These are phyloP conservation scores for Cymodocea nodosa DNA, from an alignment of 116 monocot genomes.

Conservation along the genomic window DNA sequence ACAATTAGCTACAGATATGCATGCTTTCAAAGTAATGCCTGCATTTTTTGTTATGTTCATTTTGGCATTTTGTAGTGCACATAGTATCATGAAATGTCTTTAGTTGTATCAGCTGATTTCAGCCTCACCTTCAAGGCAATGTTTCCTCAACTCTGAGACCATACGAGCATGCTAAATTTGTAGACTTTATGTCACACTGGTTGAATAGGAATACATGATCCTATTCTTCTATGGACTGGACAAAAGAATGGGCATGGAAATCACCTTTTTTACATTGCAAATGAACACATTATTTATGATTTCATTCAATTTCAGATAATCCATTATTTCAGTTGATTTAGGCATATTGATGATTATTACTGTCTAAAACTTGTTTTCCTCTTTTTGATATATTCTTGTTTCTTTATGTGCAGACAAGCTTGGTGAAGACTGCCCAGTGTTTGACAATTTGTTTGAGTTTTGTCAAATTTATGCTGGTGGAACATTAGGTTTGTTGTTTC, in stretches of 20 bases:
- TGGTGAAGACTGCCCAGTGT: constrained; percentile 96
- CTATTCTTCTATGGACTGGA: not conserved
- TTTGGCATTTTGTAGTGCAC: too few species aligned
- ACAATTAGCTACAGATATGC: too few species aligned
- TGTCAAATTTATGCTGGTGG: constrained; percentile 99
- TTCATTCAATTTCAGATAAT: too few species aligned
- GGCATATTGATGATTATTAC: too few species aligned
- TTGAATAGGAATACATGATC: not conserved
- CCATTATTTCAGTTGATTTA: too few species aligned
- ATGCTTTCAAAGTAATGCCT: too few species aligned
- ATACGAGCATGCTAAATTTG: not conserved
- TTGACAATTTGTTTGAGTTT: constrained; percentile 95
- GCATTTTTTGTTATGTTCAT: too few species aligned
- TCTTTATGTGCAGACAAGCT: constrained; percentile 57
- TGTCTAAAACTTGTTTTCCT: not conserved
- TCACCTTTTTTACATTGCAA: too few species aligned
- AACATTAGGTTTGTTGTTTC: constrained; percentile 71
- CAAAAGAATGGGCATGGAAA: not conserved
- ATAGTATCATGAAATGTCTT: too few species aligned
- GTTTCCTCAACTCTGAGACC: not conserved
- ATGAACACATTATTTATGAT: too few species aligned
- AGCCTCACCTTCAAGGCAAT: not conserved
- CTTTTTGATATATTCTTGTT: not conserved
- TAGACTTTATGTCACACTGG: too few species aligned
- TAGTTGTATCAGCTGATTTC: not conserved